phyloP scores from a whole-genome alignment of 805 yeast species.

The Wickerhamiella nectarea region DNA sequence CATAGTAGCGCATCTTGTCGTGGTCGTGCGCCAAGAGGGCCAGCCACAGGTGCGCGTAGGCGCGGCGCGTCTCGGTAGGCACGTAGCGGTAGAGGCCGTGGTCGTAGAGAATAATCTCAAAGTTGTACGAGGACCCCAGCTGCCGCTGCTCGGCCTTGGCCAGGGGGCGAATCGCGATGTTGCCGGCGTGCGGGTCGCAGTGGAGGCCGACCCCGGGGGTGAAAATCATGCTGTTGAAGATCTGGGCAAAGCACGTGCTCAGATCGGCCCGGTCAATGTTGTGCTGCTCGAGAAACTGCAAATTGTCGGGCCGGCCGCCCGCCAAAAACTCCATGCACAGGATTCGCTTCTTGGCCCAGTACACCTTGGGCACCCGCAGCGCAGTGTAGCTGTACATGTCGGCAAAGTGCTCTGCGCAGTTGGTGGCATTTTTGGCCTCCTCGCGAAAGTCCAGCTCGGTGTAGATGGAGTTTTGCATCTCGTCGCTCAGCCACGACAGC shows the following conservation, averaged over 20 bases:
- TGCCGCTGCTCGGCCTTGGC: constrained; percentile 20
- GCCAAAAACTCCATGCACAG: constrained; percentile 76
- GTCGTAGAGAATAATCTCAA: constrained; percentile 84
- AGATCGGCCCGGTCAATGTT: constrained; percentile 65
- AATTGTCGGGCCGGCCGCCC: constrained; percentile 75
- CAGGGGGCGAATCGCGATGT: constrained; percentile 58
- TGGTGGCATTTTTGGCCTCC: constrained; percentile 70
- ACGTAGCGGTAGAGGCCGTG: constrained; percentile 89
- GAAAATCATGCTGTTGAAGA: constrained; percentile 90
- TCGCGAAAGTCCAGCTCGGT: constrained; percentile 82
- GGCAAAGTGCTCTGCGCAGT: constrained; percentile 55
- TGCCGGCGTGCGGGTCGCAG: constrained; percentile 98
- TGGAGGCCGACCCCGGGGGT: constrained; percentile 84
- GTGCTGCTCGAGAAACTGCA: constrained; percentile 46
- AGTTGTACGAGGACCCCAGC: constrained; percentile 42
- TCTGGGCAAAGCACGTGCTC: constrained; percentile 72
- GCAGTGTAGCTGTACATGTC: constrained; percentile 51
- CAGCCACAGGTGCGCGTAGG: constrained; percentile 87
- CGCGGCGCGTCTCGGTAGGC: constrained; percentile 58
- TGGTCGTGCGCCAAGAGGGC: constrained; percentile 64
- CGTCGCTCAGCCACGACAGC: constrained; percentile 89
- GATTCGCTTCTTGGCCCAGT: constrained; percentile 52
- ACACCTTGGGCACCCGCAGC: constrained; percentile 59
- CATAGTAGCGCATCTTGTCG: constrained; percentile 54
- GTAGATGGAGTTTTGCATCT: constrained; percentile 68